Conservation (phyloP, 805 yeast genomes). For the Cyberlindnera meyerae region DNA sequence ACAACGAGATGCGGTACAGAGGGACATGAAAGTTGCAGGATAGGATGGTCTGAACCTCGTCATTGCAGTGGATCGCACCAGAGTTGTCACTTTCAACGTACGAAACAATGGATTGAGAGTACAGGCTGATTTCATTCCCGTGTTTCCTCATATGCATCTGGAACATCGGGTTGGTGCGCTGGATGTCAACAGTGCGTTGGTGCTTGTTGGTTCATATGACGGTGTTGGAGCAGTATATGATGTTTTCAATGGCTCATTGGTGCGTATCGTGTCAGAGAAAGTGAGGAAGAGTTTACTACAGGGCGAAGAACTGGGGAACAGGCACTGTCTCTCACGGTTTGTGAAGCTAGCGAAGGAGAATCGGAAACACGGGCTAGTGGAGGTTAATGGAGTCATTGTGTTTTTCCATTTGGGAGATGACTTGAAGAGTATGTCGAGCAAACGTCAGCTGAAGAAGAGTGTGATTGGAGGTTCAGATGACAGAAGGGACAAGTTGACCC, state of each 20-base stretch:
- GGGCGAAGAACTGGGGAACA: neutral
- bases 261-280: constrained; percentile 16
- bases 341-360: constrained; percentile 13
- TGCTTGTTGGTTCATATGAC: constrained; percentile 20
- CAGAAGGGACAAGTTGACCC: constrained; percentile 17
- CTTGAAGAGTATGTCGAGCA: neutral
- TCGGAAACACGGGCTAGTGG: constrained; percentile 16
- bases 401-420: constrained; percentile 23
- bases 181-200: constrained; percentile 21
- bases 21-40: constrained; percentile 20
- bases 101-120: constrained; percentile 5
- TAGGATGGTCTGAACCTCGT: constrained; percentile 26
- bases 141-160: neutral
- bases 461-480: constrained; percentile 14
- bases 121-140: constrained; percentile 5
- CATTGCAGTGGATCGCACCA: constrained; percentile 8
- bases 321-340: constrained; percentile 5
- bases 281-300: constrained; percentile 16
- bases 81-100: constrained; percentile 16
- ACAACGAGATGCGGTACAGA: constrained; percentile 1
- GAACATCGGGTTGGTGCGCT: constrained; percentile 15
- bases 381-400: constrained; percentile 18
- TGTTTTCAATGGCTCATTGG: constrained; percentile 17
- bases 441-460: constrained; percentile 12
- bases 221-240: constrained; percentile 25